Conservation (phyloP, 441 rosid species). For the Euphorbia schlechtendalii region DNA sequence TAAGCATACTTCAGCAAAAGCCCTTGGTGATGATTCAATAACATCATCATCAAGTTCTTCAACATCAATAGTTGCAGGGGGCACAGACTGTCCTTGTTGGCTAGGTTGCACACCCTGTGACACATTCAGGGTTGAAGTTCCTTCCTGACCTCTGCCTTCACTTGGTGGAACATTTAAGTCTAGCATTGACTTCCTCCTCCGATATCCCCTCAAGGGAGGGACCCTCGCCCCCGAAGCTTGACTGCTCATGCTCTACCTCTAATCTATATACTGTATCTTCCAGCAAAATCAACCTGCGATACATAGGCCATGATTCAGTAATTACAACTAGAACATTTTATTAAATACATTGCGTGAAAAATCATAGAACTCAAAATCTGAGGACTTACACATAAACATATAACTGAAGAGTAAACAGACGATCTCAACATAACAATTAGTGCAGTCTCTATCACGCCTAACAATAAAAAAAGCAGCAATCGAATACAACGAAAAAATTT, state of each 20-base stretch:
- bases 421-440: background rate
- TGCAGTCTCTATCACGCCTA: background rate
- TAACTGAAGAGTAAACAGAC: background rate
- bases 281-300: slow-evolving; percentile 5
- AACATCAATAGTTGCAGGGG: slow-evolving; percentile 49
- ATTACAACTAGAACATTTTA: background rate
- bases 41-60: slow-evolving; percentile 85
- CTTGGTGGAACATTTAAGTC: slow-evolving; percentile 57
- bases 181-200: slow-evolving; percentile 50
- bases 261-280: slow-evolving; percentile 10
- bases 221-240: slow-evolving; percentile 34
- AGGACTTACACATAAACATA: background rate
- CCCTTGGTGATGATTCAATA: slow-evolving; percentile 65
- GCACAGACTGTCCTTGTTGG: slow-evolving; percentile 27
- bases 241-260: slow-evolving; percentile 42
- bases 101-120: slow-evolving; percentile 24
- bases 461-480: background rate
- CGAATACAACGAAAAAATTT: background rate
- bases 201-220: slow-evolving; percentile 38
- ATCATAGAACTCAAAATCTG: background rate
- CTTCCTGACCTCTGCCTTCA: slow-evolving; percentile 52
- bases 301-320: background rate
- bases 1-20: slow-evolving; percentile 65
- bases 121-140: slow-evolving; percentile 38
- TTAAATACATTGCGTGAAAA: background rate